phyloP scores from a whole-genome alignment of 257 asterid genomes.

The Osmanthus fragrans region DNA sequence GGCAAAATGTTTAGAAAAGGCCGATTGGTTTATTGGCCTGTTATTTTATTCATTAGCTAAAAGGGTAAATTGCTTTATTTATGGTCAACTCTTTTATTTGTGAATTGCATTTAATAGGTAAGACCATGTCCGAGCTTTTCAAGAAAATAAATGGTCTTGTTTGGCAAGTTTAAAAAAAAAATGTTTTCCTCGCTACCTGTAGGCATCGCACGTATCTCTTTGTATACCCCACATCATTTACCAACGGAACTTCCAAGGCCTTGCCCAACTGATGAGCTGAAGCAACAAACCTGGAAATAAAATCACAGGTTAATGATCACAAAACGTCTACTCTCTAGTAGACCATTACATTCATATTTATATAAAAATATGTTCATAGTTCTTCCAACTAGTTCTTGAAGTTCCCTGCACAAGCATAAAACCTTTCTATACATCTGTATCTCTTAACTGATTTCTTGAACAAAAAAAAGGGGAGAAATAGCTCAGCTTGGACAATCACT shows the following conservation, averaged over 20 bases:
- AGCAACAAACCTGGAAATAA: conserved; percentile 77
- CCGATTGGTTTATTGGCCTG: not conserved
- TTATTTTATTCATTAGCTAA: not conserved
- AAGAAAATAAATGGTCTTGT: not conserved
- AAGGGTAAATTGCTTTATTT: not conserved
- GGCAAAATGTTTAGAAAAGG: not conserved
- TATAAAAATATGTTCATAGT: not conserved
- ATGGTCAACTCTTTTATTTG: not conserved
- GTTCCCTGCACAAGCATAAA: not conserved
- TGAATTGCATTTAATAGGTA: not conserved
- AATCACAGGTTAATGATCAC: conserved; percentile 15
- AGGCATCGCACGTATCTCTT: conserved; percentile 95
- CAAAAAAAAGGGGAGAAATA: no score
- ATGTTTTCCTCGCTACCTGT: conserved; percentile 53
- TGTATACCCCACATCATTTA: conserved; percentile 95
- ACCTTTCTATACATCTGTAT: not conserved
- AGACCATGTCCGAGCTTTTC: not conserved
- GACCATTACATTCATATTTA: not conserved
- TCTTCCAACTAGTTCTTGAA: not conserved
- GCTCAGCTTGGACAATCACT: not conserved
- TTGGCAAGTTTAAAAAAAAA: not conserved
- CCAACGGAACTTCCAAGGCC: conserved; percentile 95
- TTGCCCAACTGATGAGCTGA: conserved; percentile 97
- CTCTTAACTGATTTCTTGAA: not conserved
- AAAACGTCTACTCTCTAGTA: not conserved